Conservation (phyloP, 23 red algal species). For the Agarophyton chilense region DNA sequence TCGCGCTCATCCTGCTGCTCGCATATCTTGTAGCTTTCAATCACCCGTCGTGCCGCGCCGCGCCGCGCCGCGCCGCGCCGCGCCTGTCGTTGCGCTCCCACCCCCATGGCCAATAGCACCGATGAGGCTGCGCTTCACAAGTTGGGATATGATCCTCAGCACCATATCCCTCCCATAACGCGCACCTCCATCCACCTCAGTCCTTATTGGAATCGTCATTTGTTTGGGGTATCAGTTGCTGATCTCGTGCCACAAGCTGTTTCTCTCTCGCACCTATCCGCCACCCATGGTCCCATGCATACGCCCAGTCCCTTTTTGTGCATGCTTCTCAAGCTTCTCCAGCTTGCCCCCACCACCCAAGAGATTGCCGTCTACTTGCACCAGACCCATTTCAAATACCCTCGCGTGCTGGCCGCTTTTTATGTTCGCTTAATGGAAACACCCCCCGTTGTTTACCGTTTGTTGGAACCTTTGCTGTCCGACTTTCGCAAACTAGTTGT, state of each 20-base stretch:
- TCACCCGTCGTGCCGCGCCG: not conserved
- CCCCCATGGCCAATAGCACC: conserved; percentile 80
- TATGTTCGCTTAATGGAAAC: conserved; percentile 75
- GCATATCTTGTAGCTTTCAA: no score
- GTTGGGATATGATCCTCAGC: conserved; percentile 83
- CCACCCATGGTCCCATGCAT: conserved; percentile 15
- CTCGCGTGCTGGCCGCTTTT: conserved; percentile 75
- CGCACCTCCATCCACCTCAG: conserved; percentile 74
- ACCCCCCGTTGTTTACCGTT: conserved; percentile 35
- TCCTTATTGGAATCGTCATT: conserved; percentile 70
- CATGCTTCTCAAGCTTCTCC: conserved; percentile 89
- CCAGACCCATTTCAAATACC: conserved; percentile 87
- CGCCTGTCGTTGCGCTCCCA: not conserved
- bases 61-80: not conserved
- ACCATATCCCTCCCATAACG: conserved; percentile 68
- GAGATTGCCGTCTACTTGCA: conserved; percentile 59
- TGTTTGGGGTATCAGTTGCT: conserved; percentile 78
- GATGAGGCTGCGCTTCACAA: conserved; percentile 71
- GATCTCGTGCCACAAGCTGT: conserved; percentile 71
- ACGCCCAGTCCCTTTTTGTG: conserved; percentile 86
- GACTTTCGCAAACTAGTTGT: conserved; percentile 83
- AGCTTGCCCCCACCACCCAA: conserved; percentile 64
- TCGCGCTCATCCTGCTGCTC: no score
- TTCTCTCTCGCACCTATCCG: conserved; percentile 51
- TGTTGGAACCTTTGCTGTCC: conserved; percentile 74